These are phyloP conservation scores for Nephelium lappaceum DNA, from an alignment of 345 rosid genomes.

Conservation along the genomic window DNA sequence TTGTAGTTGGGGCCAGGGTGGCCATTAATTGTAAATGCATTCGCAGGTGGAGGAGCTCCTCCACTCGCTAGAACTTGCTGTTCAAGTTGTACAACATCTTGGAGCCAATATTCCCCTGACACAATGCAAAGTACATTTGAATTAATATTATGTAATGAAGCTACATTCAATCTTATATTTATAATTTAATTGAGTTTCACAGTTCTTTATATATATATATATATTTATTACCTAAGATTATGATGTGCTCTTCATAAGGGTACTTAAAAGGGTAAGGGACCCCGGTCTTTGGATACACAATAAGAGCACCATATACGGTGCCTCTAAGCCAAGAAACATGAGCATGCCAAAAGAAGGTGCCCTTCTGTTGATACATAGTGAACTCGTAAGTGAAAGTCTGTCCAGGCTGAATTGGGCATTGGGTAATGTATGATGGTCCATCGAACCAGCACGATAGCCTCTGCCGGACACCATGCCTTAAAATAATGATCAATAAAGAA, in stretches of 20 bases:
- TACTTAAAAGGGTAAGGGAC: conserved; percentile 70
- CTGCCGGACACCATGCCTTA: conserved; percentile 91
- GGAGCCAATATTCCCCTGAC: conserved; percentile 86
- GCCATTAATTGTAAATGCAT: conserved; percentile 82
- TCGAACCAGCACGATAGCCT: conserved; percentile 84
- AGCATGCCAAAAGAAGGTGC: conserved; percentile 86
- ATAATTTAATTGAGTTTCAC: not conserved
- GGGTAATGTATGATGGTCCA: conserved; percentile 89
- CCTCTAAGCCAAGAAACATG: conserved; percentile 88
- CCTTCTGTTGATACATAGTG: conserved; percentile 69
- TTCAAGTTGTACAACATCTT: conserved; percentile 64
- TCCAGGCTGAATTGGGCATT: conserved; percentile 81
- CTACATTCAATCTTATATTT: not conserved
- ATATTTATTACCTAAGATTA: conserved; percentile 53
- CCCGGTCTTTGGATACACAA: conserved; percentile 67
- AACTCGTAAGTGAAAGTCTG: conserved; percentile 76
- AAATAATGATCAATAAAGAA: not conserved
- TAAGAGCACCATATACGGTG: conserved; percentile 73
- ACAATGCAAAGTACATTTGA: not conserved
- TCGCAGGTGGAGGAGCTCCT: conserved; percentile 68
- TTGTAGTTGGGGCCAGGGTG: conserved; percentile 90
- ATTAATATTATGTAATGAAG: not conserved
- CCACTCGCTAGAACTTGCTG: conserved; percentile 61
- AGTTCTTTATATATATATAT: not conserved
- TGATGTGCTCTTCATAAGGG: conserved; percentile 65